Evolutionary conservation across 805 yeast species (phyloP).

Genomic region (Cyberlindnera lachancei): DNA sequence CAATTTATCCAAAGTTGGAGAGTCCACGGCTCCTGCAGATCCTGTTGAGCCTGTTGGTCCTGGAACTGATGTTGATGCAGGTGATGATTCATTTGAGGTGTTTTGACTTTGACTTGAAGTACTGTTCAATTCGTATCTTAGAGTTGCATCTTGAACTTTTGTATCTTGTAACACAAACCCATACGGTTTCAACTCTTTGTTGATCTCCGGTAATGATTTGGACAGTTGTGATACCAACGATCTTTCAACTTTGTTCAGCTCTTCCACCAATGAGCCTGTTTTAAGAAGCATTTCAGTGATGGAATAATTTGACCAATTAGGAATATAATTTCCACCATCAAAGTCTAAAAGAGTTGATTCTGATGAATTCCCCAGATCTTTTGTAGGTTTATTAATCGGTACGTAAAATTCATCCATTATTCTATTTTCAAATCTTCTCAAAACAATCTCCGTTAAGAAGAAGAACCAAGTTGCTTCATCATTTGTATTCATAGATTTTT

Average conservation of each 20-base stretch:
- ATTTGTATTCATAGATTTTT: conserved; percentile 7
- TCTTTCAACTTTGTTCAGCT: conserved; percentile 15
- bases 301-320: conserved; percentile 15
- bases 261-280: conserved; percentile 10
- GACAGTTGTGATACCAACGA: conserved; percentile 11
- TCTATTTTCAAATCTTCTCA: conserved; percentile 20
- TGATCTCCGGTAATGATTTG: conserved; percentile 8
- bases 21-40: not conserved
- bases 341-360: conserved; percentile 8
- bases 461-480: conserved; percentile 22
- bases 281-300: conserved; percentile 6
- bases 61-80: not conserved
- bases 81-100: not conserved
- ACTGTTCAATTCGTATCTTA: conserved; percentile 1
- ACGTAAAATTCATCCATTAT: conserved; percentile 19
- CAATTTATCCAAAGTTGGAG: not conserved
- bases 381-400: conserved; percentile 8
- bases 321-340: conserved; percentile 7
- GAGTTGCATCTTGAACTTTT: not conserved
- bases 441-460: conserved; percentile 18
- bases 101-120: not conserved
- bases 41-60: not conserved
- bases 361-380: too few relatives aligned
- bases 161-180: conserved; percentile 12
- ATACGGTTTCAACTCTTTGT: conserved; percentile 14